phyloP scores from a whole-genome alignment of 176 grass and related monocot genomes.

The Eleusine indica region DNA sequence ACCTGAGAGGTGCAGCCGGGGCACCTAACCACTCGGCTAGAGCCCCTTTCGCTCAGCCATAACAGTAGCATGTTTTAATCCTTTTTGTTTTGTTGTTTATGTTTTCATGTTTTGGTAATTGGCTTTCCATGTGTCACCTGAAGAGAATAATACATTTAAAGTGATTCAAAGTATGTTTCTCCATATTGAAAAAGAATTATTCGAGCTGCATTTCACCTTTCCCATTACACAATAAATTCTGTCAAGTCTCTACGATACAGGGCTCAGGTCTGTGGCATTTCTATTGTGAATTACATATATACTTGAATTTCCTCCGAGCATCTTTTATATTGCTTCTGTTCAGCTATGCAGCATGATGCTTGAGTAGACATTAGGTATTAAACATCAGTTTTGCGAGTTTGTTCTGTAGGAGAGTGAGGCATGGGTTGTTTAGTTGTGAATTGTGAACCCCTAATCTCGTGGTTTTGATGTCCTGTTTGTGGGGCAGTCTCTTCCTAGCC shows the following conservation, averaged over 20 bases:
- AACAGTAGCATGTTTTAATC: neutral
- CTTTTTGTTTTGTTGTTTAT: conserved; percentile 38
- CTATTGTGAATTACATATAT: conserved; percentile 18
- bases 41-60: no score
- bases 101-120: conserved; percentile 22
- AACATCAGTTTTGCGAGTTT: conserved; percentile 15
- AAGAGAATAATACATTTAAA: conserved; percentile 57
- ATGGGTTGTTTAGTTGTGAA: neutral
- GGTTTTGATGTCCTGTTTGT: neutral
- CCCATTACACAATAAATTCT: conserved; percentile 73
- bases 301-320: conserved; percentile 13
- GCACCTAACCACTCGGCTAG: no score
- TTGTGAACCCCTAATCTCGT: no score
- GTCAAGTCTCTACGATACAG: conserved; percentile 89
- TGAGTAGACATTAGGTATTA: conserved; percentile 9
- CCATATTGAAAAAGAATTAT: conserved; percentile 58
- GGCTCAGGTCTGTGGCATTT: conserved; percentile 61
- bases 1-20: no score
- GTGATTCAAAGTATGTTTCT: conserved; percentile 67
- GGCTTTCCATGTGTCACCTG: conserved; percentile 61
- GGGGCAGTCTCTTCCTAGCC: neutral
- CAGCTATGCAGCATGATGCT: conserved; percentile 26
- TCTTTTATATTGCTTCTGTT: conserved; percentile 20
- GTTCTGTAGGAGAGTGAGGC: conserved; percentile 27
- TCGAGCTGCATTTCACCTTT: conserved; percentile 66